Evolutionary conservation across 495 filamentous ascomycete species (phyloP), one percentile per base, ranked within the genome.

Genomic region (Podospora pseudoanserina): DNA sequence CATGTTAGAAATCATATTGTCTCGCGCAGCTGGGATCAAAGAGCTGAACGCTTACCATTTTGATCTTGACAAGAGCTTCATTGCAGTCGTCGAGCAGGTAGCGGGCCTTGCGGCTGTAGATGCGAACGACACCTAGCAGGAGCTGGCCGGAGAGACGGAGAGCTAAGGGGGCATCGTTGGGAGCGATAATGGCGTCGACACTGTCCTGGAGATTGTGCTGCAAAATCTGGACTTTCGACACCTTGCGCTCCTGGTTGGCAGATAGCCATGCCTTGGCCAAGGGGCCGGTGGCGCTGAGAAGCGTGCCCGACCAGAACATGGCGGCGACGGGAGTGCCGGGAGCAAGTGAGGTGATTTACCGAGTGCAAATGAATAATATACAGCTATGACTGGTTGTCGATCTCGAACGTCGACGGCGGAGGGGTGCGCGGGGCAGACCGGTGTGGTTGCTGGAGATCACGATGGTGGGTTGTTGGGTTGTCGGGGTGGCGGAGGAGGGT

Each of bases 251-350:
- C 72, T 97, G 81, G 80, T 98, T 98, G 81, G 94, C 92, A 30
- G 94, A 97, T 68, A 98, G 87, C 95, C 95, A 98, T 80, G 97
- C 95, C 74, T 94, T 92, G 77, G 95, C 96, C 85, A 99, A 78
- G 73, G 95, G 93, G 85, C 96, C 95, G 63, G 93, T 97, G 88
- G 96, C 95, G 65, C 93, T 94, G 69, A 99, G 88, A 66, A 99
- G 87, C 60, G 93, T 93, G 83, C 97, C 94, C 26, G 95, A 97
- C 81, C 97, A 99, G 83, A 99, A 99, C 95, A 99, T 99, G 77
- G 78, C 81, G 85, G 72, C 68, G 69, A 66, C 64, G 75, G 77
- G 70, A 73, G 81, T 77, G 76, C 75, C 76, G 73, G 77, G 67
- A 71, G 74, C 74, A 57, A 70, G 62, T 60, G 66, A 65, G 13